A percentile compares a stretch with the other conserved stretches of the same genome.
Evolutionary conservation across 2,329 filamentous ascomycete genomes (phyloP).

Genomic region (Aspergillus neotritici): DNA sequence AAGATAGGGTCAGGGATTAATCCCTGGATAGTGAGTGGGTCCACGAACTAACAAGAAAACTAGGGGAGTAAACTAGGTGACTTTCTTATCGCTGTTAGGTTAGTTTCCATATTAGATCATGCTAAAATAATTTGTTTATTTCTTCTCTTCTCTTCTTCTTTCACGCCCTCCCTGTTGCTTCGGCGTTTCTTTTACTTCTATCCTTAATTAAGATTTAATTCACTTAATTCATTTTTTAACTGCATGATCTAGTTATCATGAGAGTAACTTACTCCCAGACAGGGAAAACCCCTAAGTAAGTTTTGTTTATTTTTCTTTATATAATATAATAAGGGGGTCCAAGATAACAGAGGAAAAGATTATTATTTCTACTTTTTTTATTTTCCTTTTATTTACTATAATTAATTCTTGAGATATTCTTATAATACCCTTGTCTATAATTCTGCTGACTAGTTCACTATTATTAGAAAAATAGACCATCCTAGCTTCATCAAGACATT

Average conservation of each 20-base stretch:
- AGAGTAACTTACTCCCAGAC: conserved; percentile 48
- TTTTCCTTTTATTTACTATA: conserved; percentile 1
- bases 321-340: not conserved
- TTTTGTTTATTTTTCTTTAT: conserved; percentile 12
- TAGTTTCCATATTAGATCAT: no score
- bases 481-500: conserved; percentile 51
- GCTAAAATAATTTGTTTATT: not conserved
- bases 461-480: conserved; percentile 46
- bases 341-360: conserved; percentile 2
- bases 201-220: not conserved
- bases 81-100: no score
- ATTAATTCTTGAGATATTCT: not conserved
- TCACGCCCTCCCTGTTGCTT: conserved; percentile 2
- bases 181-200: not conserved
- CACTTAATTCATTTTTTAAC: no score
- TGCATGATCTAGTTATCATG: conserved; percentile 31
- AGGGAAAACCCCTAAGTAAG: conserved; percentile 48
- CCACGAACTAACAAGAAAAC: no score
- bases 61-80: no score
- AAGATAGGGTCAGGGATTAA: no score
- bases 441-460: conserved; percentile 6
- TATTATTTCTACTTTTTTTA: conserved; percentile 12
- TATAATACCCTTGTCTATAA: not conserved
- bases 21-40: no score
- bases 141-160: not conserved